Percentiles rank a stretch among this genome's conserved stretches.
Conservation (phyloP, 2,329 filamentous ascomycete species). For the Neofusicoccum ribis region DNA sequence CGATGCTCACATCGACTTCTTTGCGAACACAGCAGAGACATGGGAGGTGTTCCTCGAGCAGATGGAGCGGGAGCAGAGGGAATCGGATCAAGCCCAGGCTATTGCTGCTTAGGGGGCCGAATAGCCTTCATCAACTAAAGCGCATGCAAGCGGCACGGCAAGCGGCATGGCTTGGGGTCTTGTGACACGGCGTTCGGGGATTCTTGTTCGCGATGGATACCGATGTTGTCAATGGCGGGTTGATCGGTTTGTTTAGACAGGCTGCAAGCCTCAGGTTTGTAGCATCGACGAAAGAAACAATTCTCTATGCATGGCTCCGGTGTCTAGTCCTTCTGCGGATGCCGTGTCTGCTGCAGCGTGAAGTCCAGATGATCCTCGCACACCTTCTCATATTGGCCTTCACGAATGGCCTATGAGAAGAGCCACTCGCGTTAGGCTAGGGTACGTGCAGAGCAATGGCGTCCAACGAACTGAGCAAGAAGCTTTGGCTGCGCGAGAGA, state of each 20-base stretch:
- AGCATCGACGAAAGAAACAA: slow-evolving; percentile 1
- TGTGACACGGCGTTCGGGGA: slow-evolving; percentile 3
- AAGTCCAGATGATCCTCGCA: too few species aligned
- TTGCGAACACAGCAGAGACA: slow-evolving; percentile 72
- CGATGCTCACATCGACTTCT: slow-evolving; percentile 84
- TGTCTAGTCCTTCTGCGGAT: too few species aligned
- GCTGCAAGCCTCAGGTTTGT: background rate
- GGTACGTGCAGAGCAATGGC: too few species aligned
- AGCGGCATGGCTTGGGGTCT: background rate
- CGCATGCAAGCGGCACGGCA: background rate
- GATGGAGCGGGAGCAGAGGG: slow-evolving; percentile 66
- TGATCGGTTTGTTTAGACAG: background rate
- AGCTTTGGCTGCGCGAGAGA: too few species aligned
- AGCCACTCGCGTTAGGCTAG: too few species aligned
- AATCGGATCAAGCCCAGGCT: background rate
- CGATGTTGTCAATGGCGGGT: background rate
- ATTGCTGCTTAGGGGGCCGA: background rate
- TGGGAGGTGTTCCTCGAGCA: slow-evolving; percentile 91
- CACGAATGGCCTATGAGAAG: too few species aligned
- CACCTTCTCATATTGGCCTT: too few species aligned
- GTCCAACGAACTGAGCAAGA: too few species aligned
- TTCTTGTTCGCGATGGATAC: slow-evolving; percentile 2
- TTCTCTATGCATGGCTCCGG: too few species aligned
- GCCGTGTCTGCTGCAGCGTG: too few species aligned
- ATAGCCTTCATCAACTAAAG: background rate